Conservation (phyloP, 805 yeast genomes). For the Kurtzmaniella cleridarum region DNA sequence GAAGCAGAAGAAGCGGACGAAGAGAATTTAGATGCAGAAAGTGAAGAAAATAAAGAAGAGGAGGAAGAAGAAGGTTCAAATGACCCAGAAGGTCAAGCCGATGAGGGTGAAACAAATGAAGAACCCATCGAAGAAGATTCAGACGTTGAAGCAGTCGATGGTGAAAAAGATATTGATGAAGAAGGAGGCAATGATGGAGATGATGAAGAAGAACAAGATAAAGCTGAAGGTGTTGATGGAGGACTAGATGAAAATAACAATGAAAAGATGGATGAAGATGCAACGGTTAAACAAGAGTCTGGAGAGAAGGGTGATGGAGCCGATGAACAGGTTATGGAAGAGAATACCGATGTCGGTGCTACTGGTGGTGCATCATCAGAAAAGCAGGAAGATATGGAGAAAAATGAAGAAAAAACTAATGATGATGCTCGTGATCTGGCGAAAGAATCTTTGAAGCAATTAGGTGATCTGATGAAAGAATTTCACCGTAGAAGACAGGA, state of each 20-base stretch:
- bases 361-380: slow-evolving; percentile 46
- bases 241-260: slow-evolving; percentile 36
- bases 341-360: slow-evolving; percentile 64
- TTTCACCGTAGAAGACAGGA: slow-evolving; percentile 88
- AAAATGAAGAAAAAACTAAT: slow-evolving; percentile 32
- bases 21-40: slow-evolving; percentile 11
- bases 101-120: slow-evolving; percentile 29
- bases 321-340: slow-evolving; percentile 49
- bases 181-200: slow-evolving; percentile 34
- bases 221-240: slow-evolving; percentile 52
- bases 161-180: slow-evolving; percentile 35
- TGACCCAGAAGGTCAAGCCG: slow-evolving; percentile 21
- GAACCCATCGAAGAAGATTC: slow-evolving; percentile 21
- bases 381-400: slow-evolving; percentile 33
- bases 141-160: slow-evolving; percentile 12
- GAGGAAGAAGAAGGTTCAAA: slow-evolving; percentile 28
- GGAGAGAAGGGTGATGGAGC: slow-evolving; percentile 63
- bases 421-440: slow-evolving; percentile 63
- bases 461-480: slow-evolving; percentile 89
- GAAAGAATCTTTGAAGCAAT: slow-evolving; percentile 72
- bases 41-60: slow-evolving; percentile 19
- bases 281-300: slow-evolving; percentile 54
- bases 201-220: slow-evolving; percentile 24
- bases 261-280: slow-evolving; percentile 48
- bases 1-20: slow-evolving; percentile 20